Evolutionary conservation across 2,329 filamentous ascomycete genomes (phyloP), one percentile per base, ranked within the genome.

Genomic region (Fusarium gaditjirri): DNA sequence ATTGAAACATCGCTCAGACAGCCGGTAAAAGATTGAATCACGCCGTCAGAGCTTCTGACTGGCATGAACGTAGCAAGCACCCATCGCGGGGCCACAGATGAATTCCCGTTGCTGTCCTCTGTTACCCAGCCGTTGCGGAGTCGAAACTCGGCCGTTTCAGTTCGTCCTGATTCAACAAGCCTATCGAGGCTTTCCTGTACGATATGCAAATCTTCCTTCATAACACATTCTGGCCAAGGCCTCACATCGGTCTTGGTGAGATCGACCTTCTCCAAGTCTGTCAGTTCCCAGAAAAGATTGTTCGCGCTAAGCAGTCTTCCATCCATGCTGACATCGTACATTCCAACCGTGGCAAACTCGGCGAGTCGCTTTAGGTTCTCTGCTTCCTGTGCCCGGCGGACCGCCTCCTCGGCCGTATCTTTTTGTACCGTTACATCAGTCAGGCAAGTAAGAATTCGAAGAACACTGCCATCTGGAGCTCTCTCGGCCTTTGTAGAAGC

Each of bases 311-410:
- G 77, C 12, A 88, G 77, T 6, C 83, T 83, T 17, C 86, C 86
- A 29, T 85, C 81, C n/a, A 84, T 79, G 62, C 85, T 83, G 79
- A 87, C 86, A 54, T 87, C 86, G 70, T 86, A 88, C 84, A 88
- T 85, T 57, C 86, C 86, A 16, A 88, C 86, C 1, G 86, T 87
- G 8, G 86, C 86, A 56, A 85, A 83, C 73, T 88, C 85, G 12
- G 86, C 85, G 80, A 88, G 86, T 46, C 86, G 83, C 73, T 86
- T 86, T 33, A 88, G 79, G 65, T 88, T 87, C 70, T 86, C 84
- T 12, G 85, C 84, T 62, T 88, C 84, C 70, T 87, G 86, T 5
- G 86, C 85, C 49, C 85, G 81, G 23, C 83, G 81, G 31, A 85
- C 80, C 0, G 86, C 86, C 61, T 85, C 84, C 46, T 86, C 85